Base-by-base conservation (phyloP, 1,284 basidiomycete species). In the Clitocybe nebularis region DNA sequence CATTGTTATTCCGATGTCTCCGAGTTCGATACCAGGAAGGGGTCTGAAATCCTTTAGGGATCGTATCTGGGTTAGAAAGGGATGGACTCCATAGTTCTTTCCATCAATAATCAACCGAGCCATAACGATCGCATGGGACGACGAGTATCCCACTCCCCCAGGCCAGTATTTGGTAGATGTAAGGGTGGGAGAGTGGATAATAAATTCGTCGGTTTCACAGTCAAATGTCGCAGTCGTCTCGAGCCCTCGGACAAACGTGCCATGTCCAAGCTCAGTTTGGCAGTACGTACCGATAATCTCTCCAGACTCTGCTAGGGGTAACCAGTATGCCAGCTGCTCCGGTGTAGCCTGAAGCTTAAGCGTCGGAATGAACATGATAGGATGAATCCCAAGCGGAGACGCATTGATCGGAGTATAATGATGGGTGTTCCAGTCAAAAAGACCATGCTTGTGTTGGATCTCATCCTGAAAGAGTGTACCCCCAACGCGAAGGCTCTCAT, bases 91-190 rank as follows among this genome's bases (percentile, higher is more conserved):
- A 47, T 79, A 62, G 49, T 82, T 74, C 55, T 76, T 74, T 16
- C 79, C 82, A 4, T 62, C 69, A 7, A 90, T 66, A 43, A 89
- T 75, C 8, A 92, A 66, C 48, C 84, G 79, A 1, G 89, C 88
- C 55, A 90, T 86, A 0, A 91, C 78, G 11, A 88, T 75, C 7
- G 84, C 86, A 58, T 90, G 87, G 0, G 87, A 90, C 0, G 85
- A 77, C 0, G 82, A 82, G 60, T 80, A 79, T 1, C 83, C 88
- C 5, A 87, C 64, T 0, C 69, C 80, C 10, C 81, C 89, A 46
- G 86, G 76, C 89, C 89, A 92, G 88, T 89, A 92, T 58, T 92
- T 92, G 42, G 74, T 79, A 40, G 83, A 83, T 1, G 85, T 88
- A 34, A 89, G 56, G 0, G 82, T 84, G 0, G 89, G 88, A 0